A percentile compares a stretch with the other conserved stretches of the same genome.
phyloP scores from a whole-genome alignment of 148 eudicot species.

The Fallopia convolvulus region DNA sequence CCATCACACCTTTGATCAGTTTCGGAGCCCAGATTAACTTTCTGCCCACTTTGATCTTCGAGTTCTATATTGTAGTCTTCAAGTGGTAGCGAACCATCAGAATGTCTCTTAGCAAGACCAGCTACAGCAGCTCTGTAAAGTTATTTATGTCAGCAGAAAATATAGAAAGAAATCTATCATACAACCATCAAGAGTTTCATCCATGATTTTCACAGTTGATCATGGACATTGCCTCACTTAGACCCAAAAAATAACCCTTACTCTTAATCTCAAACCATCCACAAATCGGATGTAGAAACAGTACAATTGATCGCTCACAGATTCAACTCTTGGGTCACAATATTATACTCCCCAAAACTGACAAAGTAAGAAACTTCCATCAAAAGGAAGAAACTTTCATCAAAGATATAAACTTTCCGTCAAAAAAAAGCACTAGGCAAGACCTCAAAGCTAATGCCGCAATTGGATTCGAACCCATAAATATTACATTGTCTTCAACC shows the following conservation, averaged over 20 bases:
- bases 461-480: neutral
- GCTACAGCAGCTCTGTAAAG: conserved; percentile 58
- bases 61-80: conserved; percentile 85
- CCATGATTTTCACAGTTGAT: conserved; percentile 1
- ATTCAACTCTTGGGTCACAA: too few species aligned
- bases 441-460: neutral
- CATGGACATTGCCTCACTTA: too few species aligned
- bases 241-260: too few species aligned
- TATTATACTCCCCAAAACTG: neutral
- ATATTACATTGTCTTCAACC: neutral
- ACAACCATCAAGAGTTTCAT: neutral
- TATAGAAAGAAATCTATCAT: neutral
- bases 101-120: conserved; percentile 68
- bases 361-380: neutral
- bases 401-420: too few species aligned
- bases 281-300: neutral
- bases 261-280: neutral
- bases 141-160: neutral
- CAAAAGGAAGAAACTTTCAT: too few species aligned
- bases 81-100: conserved; percentile 76
- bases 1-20: conserved; percentile 63
- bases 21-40: conserved; percentile 67
- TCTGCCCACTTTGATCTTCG: conserved; percentile 79
- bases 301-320: too few species aligned
- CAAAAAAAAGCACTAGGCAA: neutral